A percentile compares a stretch with the other conserved stretches of the same genome.
Conservation (phyloP, 306 rosid genomes). For the Sechiopsis laciniata region DNA sequence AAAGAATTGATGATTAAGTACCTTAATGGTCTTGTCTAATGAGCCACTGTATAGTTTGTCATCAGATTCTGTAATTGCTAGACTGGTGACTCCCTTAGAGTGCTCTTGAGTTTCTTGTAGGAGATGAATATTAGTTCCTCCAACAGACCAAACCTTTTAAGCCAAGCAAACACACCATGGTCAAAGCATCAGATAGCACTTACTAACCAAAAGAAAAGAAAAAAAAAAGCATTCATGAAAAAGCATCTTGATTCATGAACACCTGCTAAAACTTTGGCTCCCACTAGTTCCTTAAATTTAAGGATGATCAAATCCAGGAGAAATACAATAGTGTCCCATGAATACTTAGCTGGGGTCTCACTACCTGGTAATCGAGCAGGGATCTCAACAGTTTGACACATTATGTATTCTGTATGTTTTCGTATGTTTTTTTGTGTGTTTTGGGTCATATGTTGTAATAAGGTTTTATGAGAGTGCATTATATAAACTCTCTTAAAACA, state of each 20-base stretch:
- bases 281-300: neutral
- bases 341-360: too few species aligned
- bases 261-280: neutral
- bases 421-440: too few species aligned
- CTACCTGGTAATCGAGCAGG: too few species aligned
- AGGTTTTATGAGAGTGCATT: too few species aligned
- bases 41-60: slow-evolving; percentile 80
- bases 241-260: neutral
- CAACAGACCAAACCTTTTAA: slow-evolving; percentile 74
- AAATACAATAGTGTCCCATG: neutral
- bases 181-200: neutral
- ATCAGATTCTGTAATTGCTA: slow-evolving; percentile 46
- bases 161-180: slow-evolving; percentile 26
- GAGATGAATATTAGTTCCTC: slow-evolving; percentile 57
- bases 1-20: slow-evolving; percentile 17
- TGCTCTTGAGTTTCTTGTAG: slow-evolving; percentile 67
- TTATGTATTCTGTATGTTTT: too few species aligned
- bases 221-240: neutral
- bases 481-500: too few species aligned
- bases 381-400: too few species aligned
- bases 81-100: slow-evolving; percentile 62
- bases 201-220: too few species aligned
- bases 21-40: slow-evolving; percentile 72
- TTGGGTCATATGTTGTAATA: too few species aligned
- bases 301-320: neutral